These are phyloP conservation scores for Alternaria dauci DNA, from an alignment of 2,329 filamentous ascomycete species.

Conservation along the genomic window DNA sequence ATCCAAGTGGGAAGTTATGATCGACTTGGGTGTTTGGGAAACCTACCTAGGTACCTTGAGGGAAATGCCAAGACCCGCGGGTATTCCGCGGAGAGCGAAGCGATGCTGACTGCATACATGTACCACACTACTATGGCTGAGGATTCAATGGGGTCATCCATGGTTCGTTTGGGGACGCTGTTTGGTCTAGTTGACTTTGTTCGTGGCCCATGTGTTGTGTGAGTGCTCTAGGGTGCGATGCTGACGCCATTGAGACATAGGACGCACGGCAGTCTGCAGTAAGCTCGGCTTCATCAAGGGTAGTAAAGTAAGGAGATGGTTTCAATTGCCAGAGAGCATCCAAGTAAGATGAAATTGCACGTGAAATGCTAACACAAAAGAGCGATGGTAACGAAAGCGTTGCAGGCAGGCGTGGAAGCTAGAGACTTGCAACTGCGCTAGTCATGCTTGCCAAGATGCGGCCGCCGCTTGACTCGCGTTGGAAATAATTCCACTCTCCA, in stretches of 20 bases:
- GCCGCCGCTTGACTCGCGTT: slow-evolving; percentile 6
- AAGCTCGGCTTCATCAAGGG: not conserved
- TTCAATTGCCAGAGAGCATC: not conserved
- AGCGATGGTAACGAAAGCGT: not conserved
- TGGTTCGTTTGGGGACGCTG: not conserved
- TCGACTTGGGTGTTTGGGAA: not conserved
- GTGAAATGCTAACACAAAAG: not conserved
- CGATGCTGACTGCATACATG: not conserved
- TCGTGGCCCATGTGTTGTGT: not conserved
- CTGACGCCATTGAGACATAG: not conserved
- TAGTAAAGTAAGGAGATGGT: not conserved
- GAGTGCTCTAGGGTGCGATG: not conserved
- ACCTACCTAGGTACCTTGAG: not conserved
- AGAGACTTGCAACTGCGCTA: not conserved
- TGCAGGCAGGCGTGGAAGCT: not conserved
- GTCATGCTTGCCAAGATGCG: slow-evolving; percentile 13
- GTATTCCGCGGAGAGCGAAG: not conserved
- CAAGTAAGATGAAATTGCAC: accelerated
- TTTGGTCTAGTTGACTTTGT: not conserved
- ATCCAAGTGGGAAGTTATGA: not conserved
- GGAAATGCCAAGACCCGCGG: not conserved
- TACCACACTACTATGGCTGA: not conserved
- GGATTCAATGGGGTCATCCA: not conserved
- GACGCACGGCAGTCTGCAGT: not conserved
- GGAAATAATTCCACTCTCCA: slow-evolving; percentile 7